Base-by-base conservation (phyloP, 1,284 basidiomycete species). In the Boletus sp. region DNA sequence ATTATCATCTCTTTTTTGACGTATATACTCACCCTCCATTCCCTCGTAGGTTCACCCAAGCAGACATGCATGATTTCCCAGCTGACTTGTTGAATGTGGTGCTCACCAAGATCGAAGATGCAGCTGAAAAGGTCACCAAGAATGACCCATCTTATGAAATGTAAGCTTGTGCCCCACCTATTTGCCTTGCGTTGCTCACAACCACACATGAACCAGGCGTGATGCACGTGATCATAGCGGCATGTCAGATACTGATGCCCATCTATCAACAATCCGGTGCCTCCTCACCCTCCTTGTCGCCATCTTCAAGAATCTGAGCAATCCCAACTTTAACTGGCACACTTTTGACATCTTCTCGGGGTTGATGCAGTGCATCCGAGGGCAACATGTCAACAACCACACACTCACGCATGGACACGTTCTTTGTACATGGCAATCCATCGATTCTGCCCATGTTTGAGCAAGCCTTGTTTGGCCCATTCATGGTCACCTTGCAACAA, bases 121-220 rank as follows among this genome's bases (percentile, higher is more conserved):
- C 88, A n/a, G 81, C 96, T 0, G 93, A 98, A 72, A 97, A 97
- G 78, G 84, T 98, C 31, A 94, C 97, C 0, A 96, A 98, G 73
- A 99, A 99, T 69, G 96, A 99, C 73, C 73, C 93, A 97, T 75
- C 78, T 98, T 54, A 98, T 98, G 94, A 96, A 94, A 79, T 97
- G 96, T 94, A 64, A 51, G 87, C 73, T 24, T 22, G 31, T 42
- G 24, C 24, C 33, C 15, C 12, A 20, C 24, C 41, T 20, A 36
- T 54, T 20, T 47, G 33, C 45, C 27, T 27, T 6, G n/a, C 3
- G n/a, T 37, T 42, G n/a, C 56, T 66, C 29, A 71, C 29, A 46
- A 31, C 16, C 31, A 39, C 6, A 42, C 22, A 4, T 36, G 35
- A 13, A 31, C 47, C 59, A 96, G 94, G 92, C 73, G 86, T 86